These are phyloP conservation scores for Clarireedia sp. DNA, from an alignment of 2,329 filamentous ascomycete species.

Conservation along the genomic window DNA sequence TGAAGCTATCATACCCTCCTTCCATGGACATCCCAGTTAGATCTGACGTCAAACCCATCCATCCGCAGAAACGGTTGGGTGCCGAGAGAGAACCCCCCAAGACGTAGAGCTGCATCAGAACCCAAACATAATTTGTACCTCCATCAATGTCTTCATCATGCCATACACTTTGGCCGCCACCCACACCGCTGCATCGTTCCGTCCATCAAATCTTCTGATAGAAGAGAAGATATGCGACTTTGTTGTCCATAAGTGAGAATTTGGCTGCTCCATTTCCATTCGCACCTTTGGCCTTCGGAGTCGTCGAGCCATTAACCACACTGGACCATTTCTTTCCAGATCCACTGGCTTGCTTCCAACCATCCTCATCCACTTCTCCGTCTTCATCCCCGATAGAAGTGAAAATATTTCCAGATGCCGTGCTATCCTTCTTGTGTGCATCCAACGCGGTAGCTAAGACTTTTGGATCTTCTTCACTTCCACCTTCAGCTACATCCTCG, in stretches of 20 bases:
- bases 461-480: constrained; percentile 71
- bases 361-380: constrained; percentile 59
- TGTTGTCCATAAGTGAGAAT: constrained; percentile 72
- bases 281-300: constrained; percentile 51
- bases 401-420: constrained; percentile 61
- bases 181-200: not conserved
- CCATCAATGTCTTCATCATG: not conserved
- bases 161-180: not conserved
- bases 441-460: constrained; percentile 58
- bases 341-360: constrained; percentile 84
- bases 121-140: not conserved
- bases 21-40: too few relatives aligned
- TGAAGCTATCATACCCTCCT: not conserved
- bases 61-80: not conserved
- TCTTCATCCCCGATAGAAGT: constrained; percentile 56
- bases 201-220: constrained; percentile 53
- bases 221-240: constrained; percentile 93
- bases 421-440: constrained; percentile 51
- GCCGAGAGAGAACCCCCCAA: too few relatives aligned
- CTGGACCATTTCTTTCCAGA: constrained; percentile 64
- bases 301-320: constrained; percentile 56
- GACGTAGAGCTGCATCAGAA: too few relatives aligned
- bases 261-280: constrained; percentile 27
- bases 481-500: constrained; percentile 82
- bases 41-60: not conserved